Evolutionary conservation across 1,284 basidiomycete genomes (phyloP).

Genomic region (Trametes pubescens): DNA sequence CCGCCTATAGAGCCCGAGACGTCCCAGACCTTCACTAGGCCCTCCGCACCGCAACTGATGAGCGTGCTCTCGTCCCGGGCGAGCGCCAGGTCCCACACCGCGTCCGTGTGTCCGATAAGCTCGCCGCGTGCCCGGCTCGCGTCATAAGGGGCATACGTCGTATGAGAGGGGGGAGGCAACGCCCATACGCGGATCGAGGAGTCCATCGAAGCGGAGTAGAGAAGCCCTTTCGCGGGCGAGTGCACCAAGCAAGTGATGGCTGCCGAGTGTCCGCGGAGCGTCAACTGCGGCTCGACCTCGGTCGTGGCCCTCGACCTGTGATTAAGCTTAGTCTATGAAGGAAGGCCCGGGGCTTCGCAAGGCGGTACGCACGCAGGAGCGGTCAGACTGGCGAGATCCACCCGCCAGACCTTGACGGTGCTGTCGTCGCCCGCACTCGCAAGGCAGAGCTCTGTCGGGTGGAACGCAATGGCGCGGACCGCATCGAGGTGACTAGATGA

Average conservation of each 20-base stretch:
- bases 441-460: conserved; percentile 82
- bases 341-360: conserved; percentile 24
- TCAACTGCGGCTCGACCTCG: conserved; percentile 91
- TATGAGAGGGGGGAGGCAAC: conserved; percentile 75
- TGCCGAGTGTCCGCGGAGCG: conserved; percentile 92
- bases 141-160: conserved; percentile 91
- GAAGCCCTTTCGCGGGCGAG: conserved; percentile 74
- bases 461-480: conserved; percentile 90
- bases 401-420: conserved; percentile 95
- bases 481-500: conserved; percentile 87
- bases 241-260: conserved; percentile 93
- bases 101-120: conserved; percentile 92
- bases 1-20: conserved; percentile 68
- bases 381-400: conserved; percentile 76
- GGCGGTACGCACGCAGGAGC: conserved; percentile 69
- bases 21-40: conserved; percentile 93
- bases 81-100: conserved; percentile 93
- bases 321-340: conserved; percentile 29
- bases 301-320: conserved; percentile 68
- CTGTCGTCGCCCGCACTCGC: conserved; percentile 95
- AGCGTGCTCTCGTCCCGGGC: conserved; percentile 81
- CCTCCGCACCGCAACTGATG: conserved; percentile 92
- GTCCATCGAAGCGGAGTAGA: conserved; percentile 95
- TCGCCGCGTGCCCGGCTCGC: conserved; percentile 78
- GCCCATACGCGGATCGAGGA: conserved; percentile 93